Conservation (phyloP, 495 filamentous ascomycete genomes). For the Hypoxylon crocopeplum region DNA sequence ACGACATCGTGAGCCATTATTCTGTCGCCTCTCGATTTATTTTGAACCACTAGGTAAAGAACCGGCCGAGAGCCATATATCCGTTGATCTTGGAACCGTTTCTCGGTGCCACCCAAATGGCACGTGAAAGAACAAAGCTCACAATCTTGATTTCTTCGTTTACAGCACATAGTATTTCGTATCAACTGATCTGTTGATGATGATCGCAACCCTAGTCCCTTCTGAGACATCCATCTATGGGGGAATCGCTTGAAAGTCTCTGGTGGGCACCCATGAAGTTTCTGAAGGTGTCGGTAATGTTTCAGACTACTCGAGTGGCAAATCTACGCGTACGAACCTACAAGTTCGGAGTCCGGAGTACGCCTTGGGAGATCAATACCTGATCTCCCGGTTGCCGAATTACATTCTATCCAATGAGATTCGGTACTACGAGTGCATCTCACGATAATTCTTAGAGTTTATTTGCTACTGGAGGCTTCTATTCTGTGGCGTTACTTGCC, state of each 20-base stretch:
- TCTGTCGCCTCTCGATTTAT: slow-evolving; percentile 1
- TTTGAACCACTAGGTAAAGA: slow-evolving; percentile 2
- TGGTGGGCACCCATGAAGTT: slow-evolving; percentile 5
- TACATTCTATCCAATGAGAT: slow-evolving; percentile 1
- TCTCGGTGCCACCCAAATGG: slow-evolving; percentile 1
- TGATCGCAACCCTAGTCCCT: slow-evolving; percentile 8
- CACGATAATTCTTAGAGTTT: slow-evolving; percentile 11
- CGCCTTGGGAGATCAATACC: not conserved
- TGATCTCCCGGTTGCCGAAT: not conserved
- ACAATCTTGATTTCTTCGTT: not conserved
- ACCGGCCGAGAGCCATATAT: slow-evolving; percentile 19
- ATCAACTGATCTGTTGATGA: slow-evolving; percentile 4
- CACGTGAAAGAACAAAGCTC: not conserved
- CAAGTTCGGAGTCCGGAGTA: slow-evolving; percentile 17
- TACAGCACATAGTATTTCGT: no score
- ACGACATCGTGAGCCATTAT: slow-evolving; percentile 11
- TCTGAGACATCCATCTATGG: slow-evolving; percentile 27
- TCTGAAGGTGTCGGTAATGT: slow-evolving; percentile 12
- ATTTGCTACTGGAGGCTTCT: not conserved
- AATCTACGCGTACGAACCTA: slow-evolving; percentile 10
- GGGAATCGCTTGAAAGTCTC: not conserved
- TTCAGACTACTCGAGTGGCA: no score
- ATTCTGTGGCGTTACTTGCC: slow-evolving; percentile 8
- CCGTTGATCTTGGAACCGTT: slow-evolving; percentile 4
- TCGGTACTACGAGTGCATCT: not conserved